Evolutionary conservation across 2,329 filamentous ascomycete species (phyloP).

Genomic region (Nemania abortiva): DNA sequence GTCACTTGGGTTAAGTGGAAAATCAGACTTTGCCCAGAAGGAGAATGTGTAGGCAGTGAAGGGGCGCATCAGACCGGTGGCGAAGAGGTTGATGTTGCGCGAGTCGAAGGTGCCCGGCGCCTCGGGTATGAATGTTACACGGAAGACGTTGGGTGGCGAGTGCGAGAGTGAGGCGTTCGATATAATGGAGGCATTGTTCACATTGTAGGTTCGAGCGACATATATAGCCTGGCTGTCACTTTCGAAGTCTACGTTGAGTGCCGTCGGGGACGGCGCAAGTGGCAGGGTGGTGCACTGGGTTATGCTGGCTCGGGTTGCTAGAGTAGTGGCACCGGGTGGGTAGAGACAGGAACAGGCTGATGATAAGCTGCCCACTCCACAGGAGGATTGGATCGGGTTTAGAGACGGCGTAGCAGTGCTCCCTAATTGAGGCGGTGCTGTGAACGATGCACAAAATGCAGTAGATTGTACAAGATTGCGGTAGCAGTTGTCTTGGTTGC

Average conservation of each 20-base stretch:
- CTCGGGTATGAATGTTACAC: conserved; percentile 28
- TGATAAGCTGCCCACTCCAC: conserved; percentile 24
- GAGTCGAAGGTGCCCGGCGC: conserved; percentile 17
- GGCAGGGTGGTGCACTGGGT: conserved; percentile 31
- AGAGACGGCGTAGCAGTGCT: conserved; percentile 23
- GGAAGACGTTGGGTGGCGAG: conserved; percentile 30
- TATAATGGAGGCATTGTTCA: conserved; percentile 29
- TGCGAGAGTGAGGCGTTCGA: conserved; percentile 27
- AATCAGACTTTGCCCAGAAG: conserved; percentile 29
- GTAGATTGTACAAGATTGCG: conserved; percentile 30
- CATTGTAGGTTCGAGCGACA: conserved; percentile 24
- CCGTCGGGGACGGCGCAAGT: conserved; percentile 27
- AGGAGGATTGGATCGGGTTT: conserved; percentile 27
- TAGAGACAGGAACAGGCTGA: conserved; percentile 34
- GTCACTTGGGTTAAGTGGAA: conserved; percentile 16
- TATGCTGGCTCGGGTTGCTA: conserved; percentile 30
- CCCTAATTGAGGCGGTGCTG: conserved; percentile 26
- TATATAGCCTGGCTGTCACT: conserved; percentile 22
- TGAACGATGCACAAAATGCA: conserved; percentile 30
- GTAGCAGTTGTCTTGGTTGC: conserved; percentile 34
- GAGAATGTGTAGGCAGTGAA: conserved; percentile 29
- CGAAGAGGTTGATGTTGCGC: conserved; percentile 31
- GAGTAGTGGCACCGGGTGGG: conserved; percentile 28
- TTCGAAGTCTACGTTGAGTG: conserved; percentile 23
- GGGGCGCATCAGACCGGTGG: conserved; percentile 28